phyloP scores from a whole-genome alignment of 192 early-diverging fungal genomes.

The Coemansia nantahalensis region DNA sequence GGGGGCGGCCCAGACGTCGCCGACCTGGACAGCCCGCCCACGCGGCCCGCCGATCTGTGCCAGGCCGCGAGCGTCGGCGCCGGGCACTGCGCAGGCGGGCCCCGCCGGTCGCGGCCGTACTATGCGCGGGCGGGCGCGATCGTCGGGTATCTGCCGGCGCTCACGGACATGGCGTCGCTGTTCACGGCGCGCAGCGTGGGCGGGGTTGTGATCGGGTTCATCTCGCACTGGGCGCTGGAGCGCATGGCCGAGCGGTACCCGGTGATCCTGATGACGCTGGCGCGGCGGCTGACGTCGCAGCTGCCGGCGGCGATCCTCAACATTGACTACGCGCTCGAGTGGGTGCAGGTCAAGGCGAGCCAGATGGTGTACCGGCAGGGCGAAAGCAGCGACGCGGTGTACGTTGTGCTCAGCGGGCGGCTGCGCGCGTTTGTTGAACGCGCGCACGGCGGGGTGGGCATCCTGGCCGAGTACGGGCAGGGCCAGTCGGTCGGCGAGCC shows the following conservation, averaged over 20 bases:
- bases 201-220: conserved; percentile 80
- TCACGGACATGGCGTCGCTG: conserved; percentile 89
- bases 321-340: conserved; percentile 86
- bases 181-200: conserved; percentile 80
- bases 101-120: conserved; percentile 57
- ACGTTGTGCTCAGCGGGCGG: conserved; percentile 91
- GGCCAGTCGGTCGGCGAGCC: conserved; percentile 95
- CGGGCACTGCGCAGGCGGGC: conserved; percentile 2
- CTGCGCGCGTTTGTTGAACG: conserved; percentile 79
- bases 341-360: conserved; percentile 91
- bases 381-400: conserved; percentile 83
- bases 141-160: conserved; percentile 87
- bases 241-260: conserved; percentile 85
- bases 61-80: too few species aligned
- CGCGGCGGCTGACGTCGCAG: conserved; percentile 77
- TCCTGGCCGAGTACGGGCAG: conserved; percentile 90
- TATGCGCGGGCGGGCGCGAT: conserved; percentile 80
- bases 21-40: too few species aligned
- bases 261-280: conserved; percentile 76
- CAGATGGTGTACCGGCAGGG: conserved; percentile 90
- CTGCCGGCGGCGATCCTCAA: conserved; percentile 80
- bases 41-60: neutral
- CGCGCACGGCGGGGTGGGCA: conserved; percentile 66
- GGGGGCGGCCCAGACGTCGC: too few species aligned
- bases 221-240: conserved; percentile 81